Evolutionary conservation across 192 early-diverging fungal species (phyloP).

Genomic region (Mortierella claussenii): DNA sequence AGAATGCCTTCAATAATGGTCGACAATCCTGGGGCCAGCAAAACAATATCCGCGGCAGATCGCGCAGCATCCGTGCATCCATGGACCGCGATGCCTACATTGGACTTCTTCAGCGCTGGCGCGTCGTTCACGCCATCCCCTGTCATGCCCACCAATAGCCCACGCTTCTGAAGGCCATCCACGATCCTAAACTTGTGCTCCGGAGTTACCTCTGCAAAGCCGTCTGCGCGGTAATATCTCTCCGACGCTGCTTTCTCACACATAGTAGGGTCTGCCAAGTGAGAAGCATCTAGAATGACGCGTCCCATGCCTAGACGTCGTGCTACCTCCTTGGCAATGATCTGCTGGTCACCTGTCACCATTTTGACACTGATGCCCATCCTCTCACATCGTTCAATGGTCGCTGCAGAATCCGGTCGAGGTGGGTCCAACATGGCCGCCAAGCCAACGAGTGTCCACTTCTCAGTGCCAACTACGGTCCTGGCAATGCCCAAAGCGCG

Average conservation of each 20-base stretch:
- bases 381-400: constrained; percentile 69
- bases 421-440: constrained; percentile 77
- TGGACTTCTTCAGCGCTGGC: constrained; percentile 82
- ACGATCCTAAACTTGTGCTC: constrained; percentile 84
- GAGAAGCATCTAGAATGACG: constrained; percentile 72
- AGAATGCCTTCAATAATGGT: constrained; percentile 83
- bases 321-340: constrained; percentile 81
- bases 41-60: constrained; percentile 82
- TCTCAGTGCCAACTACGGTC: constrained; percentile 56
- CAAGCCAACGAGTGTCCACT: constrained; percentile 74
- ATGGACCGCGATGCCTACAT: constrained; percentile 83
- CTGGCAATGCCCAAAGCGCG: constrained; percentile 79
- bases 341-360: constrained; percentile 82
- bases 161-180: constrained; percentile 72
- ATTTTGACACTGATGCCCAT: constrained; percentile 80
- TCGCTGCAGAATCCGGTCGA: constrained; percentile 72
- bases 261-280: constrained; percentile 57
- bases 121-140: constrained; percentile 90
- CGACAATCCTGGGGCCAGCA: constrained; percentile 71
- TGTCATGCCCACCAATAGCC: constrained; percentile 74
- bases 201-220: constrained; percentile 83
- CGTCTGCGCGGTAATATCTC: constrained; percentile 70
- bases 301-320: constrained; percentile 73
- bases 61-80: constrained; percentile 83
- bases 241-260: constrained; percentile 65